phyloP scores from a whole-genome alignment of 805 yeast species.

The Suhomyces pyralidae region DNA sequence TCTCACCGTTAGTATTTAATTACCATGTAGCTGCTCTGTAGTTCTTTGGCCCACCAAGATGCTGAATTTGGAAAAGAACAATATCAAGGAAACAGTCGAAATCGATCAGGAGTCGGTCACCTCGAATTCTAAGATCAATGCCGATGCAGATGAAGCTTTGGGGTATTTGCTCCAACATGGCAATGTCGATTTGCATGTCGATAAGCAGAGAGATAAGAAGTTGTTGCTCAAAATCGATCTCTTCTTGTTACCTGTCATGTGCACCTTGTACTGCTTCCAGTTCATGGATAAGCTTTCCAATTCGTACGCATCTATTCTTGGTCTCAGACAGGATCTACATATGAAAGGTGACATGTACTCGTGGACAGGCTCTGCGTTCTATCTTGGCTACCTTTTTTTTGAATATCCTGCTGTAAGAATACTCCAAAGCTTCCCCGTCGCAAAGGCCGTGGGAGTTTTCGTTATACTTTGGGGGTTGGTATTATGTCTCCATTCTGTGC shows the following conservation, averaged over 20 bases:
- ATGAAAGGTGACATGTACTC: conserved; percentile 44
- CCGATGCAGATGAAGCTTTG: background rate
- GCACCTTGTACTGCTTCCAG: conserved; percentile 48
- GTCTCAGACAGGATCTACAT: conserved; percentile 41
- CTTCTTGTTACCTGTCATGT: conserved; percentile 49
- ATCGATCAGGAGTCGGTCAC: background rate
- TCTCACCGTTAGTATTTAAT: background rate
- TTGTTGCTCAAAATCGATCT: conserved; percentile 50
- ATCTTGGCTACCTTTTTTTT: conserved; percentile 59
- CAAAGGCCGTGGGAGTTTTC: conserved; percentile 46
- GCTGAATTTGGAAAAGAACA: background rate
- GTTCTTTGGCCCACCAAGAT: background rate
- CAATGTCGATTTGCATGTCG: background rate
- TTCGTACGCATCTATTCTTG: conserved; percentile 53
- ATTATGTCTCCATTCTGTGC: conserved; percentile 52
- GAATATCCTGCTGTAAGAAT: conserved; percentile 47
- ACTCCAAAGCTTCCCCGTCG: conserved; percentile 57
- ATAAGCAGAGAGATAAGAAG: conserved; percentile 33
- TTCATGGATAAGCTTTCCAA: conserved; percentile 59
- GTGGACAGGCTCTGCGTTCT: conserved; percentile 43
- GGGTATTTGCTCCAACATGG: background rate
- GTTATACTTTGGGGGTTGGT: conserved; percentile 63
- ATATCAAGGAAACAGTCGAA: background rate
- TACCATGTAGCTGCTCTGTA: background rate
- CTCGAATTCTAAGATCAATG: background rate